Percentiles rank a stretch among this genome's conserved stretches.
These are phyloP conservation scores for Podospora fimiseda DNA, from an alignment of 495 filamentous ascomycete genomes.

Conservation along the genomic window DNA sequence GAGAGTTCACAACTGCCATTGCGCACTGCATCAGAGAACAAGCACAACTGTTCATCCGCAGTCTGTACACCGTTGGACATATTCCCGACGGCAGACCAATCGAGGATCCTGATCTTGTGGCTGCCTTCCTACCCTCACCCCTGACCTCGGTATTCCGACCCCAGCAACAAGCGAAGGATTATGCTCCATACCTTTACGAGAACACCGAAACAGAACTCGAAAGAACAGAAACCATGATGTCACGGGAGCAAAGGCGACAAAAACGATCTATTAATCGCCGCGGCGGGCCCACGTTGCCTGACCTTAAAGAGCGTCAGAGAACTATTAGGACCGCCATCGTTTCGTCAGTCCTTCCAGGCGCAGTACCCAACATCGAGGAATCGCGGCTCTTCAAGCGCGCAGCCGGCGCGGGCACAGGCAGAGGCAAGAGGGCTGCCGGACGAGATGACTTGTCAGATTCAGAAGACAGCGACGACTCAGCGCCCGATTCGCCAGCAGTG, in stretches of 20 bases:
- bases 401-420: constrained; percentile 49
- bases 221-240: constrained; percentile 82
- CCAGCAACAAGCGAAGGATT: constrained; percentile 86
- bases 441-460: constrained; percentile 77
- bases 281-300: constrained; percentile 88
- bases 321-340: constrained; percentile 88
- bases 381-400: constrained; percentile 74
- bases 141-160: constrained; percentile 77
- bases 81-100: constrained; percentile 91
- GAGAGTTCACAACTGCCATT: constrained; percentile 95
- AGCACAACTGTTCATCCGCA: constrained; percentile 85
- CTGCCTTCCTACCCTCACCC: constrained; percentile 81
- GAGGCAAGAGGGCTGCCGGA: constrained; percentile 48
- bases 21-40: constrained; percentile 97
- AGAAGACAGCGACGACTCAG: constrained; percentile 80
- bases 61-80: constrained; percentile 86
- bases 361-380: constrained; percentile 70
- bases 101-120: constrained; percentile 80
- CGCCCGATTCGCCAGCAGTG: constrained; percentile 77
- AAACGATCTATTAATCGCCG: constrained; percentile 92
- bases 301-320: constrained; percentile 88
- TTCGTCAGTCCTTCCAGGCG: constrained; percentile 83
- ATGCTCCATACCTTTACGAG: constrained; percentile 86
- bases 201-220: constrained; percentile 87
- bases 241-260: constrained; percentile 85